Evolutionary conservation across 2,329 filamentous ascomycete species (phyloP).

Genomic region (Exophiala alcalophila): DNA sequence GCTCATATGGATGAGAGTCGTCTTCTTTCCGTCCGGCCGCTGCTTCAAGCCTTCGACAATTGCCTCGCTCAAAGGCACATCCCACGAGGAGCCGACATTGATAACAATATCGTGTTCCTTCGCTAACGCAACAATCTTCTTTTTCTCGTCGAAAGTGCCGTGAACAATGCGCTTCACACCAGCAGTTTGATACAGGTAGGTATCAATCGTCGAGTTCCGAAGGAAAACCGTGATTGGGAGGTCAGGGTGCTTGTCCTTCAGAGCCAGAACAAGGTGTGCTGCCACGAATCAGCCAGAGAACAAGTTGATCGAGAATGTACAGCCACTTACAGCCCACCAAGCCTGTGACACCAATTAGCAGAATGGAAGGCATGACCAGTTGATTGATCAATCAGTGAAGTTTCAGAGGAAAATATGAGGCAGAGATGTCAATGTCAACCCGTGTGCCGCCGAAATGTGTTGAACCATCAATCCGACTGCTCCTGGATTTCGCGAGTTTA

Average conservation of each 20-base stretch:
- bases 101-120: conserved; percentile 15
- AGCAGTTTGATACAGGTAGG: conserved; percentile 16
- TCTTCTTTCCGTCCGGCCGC: conserved; percentile 15
- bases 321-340: conserved; percentile 14
- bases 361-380: conserved; percentile 14
- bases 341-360: conserved; percentile 12
- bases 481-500: no score
- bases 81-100: conserved; percentile 18
- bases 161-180: conserved; percentile 12
- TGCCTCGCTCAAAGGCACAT: conserved; percentile 12
- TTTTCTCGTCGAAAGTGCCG: conserved; percentile 17
- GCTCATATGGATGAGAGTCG: conserved; percentile 16
- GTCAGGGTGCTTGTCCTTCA: conserved; percentile 8
- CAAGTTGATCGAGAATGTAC: background rate
- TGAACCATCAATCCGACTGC: no score
- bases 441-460: no score
- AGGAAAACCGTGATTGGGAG: conserved; percentile 15
- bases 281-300: background rate
- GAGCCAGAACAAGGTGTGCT: conserved; percentile 16
- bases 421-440: no score
- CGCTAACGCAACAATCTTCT: conserved; percentile 13
- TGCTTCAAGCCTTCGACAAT: conserved; percentile 16
- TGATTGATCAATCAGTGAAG: no score
- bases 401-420: no score
- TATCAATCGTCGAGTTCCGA: conserved; percentile 10